Percentiles rank a stretch among this genome's conserved stretches.
phyloP scores from a whole-genome alignment of 495 filamentous ascomycete genomes.

The Glarea lozoyensis region DNA sequence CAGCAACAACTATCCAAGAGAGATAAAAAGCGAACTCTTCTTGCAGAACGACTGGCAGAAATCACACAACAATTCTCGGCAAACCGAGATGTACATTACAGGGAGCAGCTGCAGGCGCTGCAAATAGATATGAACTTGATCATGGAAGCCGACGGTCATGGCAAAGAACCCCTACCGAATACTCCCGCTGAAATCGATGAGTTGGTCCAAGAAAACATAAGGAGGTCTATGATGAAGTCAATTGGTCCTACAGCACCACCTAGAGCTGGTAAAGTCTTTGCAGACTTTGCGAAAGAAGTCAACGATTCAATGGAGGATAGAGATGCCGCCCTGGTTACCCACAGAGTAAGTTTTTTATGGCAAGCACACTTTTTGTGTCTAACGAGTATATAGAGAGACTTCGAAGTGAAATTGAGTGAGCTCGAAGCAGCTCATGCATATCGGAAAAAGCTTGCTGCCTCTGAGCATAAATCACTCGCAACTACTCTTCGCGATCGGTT shows the following conservation, averaged over 20 bases:
- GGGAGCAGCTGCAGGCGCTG: slow-evolving; percentile 77
- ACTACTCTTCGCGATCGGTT: slow-evolving; percentile 77
- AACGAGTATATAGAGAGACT: slow-evolving; percentile 34
- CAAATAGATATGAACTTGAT: slow-evolving; percentile 87
- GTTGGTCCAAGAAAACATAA: slow-evolving; percentile 39
- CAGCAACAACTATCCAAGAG: slow-evolving; percentile 61
- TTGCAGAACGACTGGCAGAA: slow-evolving; percentile 65
- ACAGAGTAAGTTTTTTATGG: slow-evolving; percentile 53
- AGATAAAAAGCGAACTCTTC: slow-evolving; percentile 74
- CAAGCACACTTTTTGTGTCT: slow-evolving; percentile 3
- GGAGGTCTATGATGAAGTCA: slow-evolving; percentile 25
- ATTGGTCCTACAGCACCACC: slow-evolving; percentile 44
- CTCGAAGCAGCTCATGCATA: slow-evolving; percentile 46
- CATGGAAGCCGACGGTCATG: slow-evolving; percentile 71
- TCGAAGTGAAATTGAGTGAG: slow-evolving; percentile 43
- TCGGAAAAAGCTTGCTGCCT: slow-evolving; percentile 63
- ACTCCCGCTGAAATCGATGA: slow-evolving; percentile 55
- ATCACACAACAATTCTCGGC: slow-evolving; percentile 68
- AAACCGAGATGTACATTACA: slow-evolving; percentile 76
- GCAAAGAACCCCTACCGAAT: slow-evolving; percentile 61
- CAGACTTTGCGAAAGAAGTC: slow-evolving; percentile 70
- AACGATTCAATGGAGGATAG: slow-evolving; percentile 78
- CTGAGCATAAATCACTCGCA: slow-evolving; percentile 72
- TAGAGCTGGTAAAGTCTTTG: slow-evolving; percentile 71
- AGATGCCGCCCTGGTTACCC: slow-evolving; percentile 65